Evolutionary conservation across 2,329 filamentous ascomycete genomes (phyloP).

Genomic region (Laburnicola sp.): DNA sequence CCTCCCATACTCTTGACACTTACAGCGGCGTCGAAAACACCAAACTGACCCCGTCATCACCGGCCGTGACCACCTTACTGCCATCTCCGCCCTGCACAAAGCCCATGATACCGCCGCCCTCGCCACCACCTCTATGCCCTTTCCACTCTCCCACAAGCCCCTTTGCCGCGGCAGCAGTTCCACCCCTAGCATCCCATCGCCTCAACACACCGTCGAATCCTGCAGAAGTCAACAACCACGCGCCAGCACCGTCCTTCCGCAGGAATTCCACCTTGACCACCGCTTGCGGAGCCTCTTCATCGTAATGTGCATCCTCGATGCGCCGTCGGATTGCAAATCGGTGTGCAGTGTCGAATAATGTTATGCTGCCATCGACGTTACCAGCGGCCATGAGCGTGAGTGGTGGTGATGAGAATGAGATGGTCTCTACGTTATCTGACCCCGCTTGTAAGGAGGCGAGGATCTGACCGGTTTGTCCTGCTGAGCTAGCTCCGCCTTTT

Average conservation of each 20-base stretch:
- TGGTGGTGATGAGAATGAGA: slow-evolving; percentile 65
- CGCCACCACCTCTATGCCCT: slow-evolving; percentile 81
- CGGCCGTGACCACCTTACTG: slow-evolving; percentile 79
- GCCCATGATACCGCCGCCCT: slow-evolving; percentile 84
- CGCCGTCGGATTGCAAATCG: slow-evolving; percentile 84
- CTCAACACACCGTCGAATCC: slow-evolving; percentile 91
- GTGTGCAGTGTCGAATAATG: slow-evolving; percentile 82
- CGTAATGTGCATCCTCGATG: slow-evolving; percentile 78
- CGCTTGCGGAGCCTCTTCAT: slow-evolving; percentile 71
- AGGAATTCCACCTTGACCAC: slow-evolving; percentile 95
- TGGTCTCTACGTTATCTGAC: slow-evolving; percentile 75
- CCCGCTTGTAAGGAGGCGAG: slow-evolving; percentile 83
- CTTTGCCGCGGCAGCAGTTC: slow-evolving; percentile 66
- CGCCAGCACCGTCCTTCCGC: slow-evolving; percentile 46
- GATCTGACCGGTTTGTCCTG: slow-evolving; percentile 68
- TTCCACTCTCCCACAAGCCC: slow-evolving; percentile 85
- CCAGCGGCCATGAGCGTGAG: slow-evolving; percentile 64
- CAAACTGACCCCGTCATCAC: slow-evolving; percentile 66
- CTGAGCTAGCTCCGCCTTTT: slow-evolving; percentile 40
- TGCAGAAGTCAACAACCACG: slow-evolving; percentile 80
- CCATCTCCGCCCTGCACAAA: slow-evolving; percentile 81
- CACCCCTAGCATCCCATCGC: slow-evolving; percentile 79
- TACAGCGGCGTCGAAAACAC: slow-evolving; percentile 31
- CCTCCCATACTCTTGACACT: background rate
- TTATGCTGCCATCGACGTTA: slow-evolving; percentile 70